These are phyloP conservation scores for Nematocida ausubeli DNA, from an alignment of 371 early-diverging fungal species.

Conservation along the genomic window DNA sequence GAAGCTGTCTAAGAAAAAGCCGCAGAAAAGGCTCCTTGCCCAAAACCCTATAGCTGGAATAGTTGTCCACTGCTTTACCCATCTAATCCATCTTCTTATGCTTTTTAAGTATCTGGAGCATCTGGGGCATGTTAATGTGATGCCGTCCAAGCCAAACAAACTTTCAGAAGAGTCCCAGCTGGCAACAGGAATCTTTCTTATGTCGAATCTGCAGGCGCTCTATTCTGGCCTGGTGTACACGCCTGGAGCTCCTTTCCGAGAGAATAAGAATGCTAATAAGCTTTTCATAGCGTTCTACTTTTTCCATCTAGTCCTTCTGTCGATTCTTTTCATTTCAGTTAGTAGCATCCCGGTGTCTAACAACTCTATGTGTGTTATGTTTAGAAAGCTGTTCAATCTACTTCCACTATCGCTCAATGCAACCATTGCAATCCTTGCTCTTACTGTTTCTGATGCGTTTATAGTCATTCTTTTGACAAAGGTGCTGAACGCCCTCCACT, in stretches of 20 bases:
- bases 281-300: constrained; percentile 30
- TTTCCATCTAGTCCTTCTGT: constrained; percentile 11
- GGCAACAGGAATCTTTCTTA: constrained; percentile 41
- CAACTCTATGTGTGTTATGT: not conserved
- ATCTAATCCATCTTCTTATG: constrained; percentile 18
- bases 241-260: constrained; percentile 32
- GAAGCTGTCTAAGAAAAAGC: constrained; percentile 37
- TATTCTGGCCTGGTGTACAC: constrained; percentile 52
- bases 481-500: constrained; percentile 6
- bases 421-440: not conserved
- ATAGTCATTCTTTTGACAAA: constrained; percentile 4
- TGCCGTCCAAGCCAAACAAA: not conserved
- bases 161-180: constrained; percentile 38
- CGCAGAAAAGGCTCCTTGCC: constrained; percentile 32
- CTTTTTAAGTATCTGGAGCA: not conserved
- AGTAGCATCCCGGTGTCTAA: not conserved
- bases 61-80: constrained; percentile 27
- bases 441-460: constrained; percentile 19
- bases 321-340: constrained; percentile 17
- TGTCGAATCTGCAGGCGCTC: constrained; percentile 44
- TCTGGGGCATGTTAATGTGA: not conserved
- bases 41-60: constrained; percentile 26
- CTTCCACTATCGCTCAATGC: constrained; percentile 23
- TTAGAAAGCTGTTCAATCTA: constrained; percentile 10
- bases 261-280: constrained; percentile 15